A percentile compares a stretch with the other conserved stretches of the same genome.
Conservation (phyloP, 495 filamentous ascomycete genomes). For the Xylaria curta region DNA sequence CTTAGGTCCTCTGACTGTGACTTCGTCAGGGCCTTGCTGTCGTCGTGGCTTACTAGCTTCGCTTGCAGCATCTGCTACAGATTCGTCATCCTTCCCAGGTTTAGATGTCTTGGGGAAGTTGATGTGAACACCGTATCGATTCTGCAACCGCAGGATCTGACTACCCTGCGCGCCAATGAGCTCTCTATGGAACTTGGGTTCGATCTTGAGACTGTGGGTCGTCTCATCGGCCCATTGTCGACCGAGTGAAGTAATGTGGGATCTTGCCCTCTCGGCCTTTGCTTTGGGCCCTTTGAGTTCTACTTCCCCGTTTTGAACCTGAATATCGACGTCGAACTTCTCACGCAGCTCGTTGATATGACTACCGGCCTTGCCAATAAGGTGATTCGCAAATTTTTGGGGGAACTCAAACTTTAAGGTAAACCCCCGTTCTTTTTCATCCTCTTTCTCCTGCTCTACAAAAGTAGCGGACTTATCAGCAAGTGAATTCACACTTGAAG, state of each 20-base stretch:
- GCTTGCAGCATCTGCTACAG: constrained; percentile 69
- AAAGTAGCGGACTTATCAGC: constrained; percentile 73
- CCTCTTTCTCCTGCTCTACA: constrained; percentile 80
- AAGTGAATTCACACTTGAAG: constrained; percentile 71
- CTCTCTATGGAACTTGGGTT: constrained; percentile 83
- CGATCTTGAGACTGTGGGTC: constrained; percentile 84
- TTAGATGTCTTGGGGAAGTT: constrained; percentile 84
- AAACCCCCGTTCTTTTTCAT: constrained; percentile 88
- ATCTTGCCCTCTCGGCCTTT: constrained; percentile 79
- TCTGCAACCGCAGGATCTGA: constrained; percentile 90
- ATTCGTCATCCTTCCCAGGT: constrained; percentile 69
- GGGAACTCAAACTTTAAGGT: constrained; percentile 88
- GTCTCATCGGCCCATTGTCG: constrained; percentile 87
- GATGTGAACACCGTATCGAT: constrained; percentile 88
- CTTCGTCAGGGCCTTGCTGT: constrained; percentile 86
- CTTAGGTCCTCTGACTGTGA: constrained; percentile 87
- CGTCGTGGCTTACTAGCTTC: constrained; percentile 72
- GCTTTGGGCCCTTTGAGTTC: constrained; percentile 66
- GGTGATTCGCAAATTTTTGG: constrained; percentile 87
- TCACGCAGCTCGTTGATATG: constrained; percentile 96
- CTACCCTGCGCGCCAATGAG: constrained; percentile 88
- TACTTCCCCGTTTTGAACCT: constrained; percentile 76
- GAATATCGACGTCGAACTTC: constrained; percentile 96
- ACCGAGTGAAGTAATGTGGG: constrained; percentile 74
- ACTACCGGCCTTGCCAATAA: constrained; percentile 91